Percentiles rank a stretch among this genome's conserved stretches.
phyloP scores from a whole-genome alignment of 495 filamentous ascomycete species.

The Daldinia loculata region DNA sequence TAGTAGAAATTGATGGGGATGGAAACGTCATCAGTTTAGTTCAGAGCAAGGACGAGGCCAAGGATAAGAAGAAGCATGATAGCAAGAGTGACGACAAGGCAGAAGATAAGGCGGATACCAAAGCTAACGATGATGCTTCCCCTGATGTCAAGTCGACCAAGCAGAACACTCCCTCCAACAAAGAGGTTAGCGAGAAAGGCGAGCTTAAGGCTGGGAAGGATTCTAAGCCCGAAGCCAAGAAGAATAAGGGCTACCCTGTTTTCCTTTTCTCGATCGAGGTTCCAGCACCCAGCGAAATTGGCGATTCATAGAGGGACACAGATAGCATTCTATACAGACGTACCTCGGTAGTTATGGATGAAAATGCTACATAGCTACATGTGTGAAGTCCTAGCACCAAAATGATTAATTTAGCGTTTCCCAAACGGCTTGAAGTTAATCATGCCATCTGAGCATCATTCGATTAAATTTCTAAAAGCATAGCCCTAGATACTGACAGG shows the following conservation, averaged over 20 bases:
- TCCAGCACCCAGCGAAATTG: conserved; percentile 17
- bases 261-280: conserved; percentile 46
- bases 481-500: too few species aligned
- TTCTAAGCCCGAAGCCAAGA: not conserved
- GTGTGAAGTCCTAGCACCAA: too few species aligned
- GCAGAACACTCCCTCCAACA: not conserved
- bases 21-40: conserved; percentile 44
- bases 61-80: conserved; percentile 10
- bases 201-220: not conserved
- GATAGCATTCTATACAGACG: not conserved
- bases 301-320: not conserved
- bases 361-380: not conserved
- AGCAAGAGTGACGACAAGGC: conserved; percentile 1
- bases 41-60: conserved; percentile 10
- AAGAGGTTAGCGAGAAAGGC: not conserved
- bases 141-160: not conserved
- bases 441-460: too few species aligned
- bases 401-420: too few species aligned
- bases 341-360: not conserved
- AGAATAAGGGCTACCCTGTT: conserved; percentile 26
- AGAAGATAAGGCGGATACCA: conserved; percentile 2
- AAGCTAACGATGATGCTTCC: not conserved
- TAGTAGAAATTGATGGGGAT: conserved; percentile 51
- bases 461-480: too few species aligned
- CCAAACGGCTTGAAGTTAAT: too few species aligned